Percentiles rank a stretch among this genome's conserved stretches.
Conservation (phyloP, 2,329 filamentous ascomycete species). For the Didymella arachidicola region DNA sequence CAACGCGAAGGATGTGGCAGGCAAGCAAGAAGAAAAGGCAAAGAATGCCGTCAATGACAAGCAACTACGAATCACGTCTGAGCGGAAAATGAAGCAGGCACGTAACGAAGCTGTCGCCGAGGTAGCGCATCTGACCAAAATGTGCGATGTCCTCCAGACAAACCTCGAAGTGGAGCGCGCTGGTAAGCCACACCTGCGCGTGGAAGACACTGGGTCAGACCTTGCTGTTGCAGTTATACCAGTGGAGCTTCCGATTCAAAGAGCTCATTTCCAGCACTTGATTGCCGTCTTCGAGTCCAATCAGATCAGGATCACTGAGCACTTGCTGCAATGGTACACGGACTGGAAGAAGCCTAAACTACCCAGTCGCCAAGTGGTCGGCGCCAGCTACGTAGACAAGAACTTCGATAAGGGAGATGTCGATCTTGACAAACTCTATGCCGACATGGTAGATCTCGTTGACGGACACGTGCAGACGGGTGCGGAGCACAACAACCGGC, state of each 20-base stretch:
- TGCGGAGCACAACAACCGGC: slow-evolving; percentile 26
- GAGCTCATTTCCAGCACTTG: background rate
- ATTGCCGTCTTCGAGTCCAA: background rate
- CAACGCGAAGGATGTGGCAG: background rate
- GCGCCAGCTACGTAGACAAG: background rate
- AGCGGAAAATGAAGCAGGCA: background rate
- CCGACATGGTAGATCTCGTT: slow-evolving; percentile 16
- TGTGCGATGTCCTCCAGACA: background rate
- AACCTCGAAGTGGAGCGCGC: background rate
- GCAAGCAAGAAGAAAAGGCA: background rate
- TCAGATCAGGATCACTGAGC: background rate
- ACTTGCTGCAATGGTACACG: background rate
- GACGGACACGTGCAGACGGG: slow-evolving; percentile 21
- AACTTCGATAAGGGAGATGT: background rate
- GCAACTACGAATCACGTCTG: background rate
- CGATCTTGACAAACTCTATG: slow-evolving; percentile 7
- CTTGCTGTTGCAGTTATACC: background rate
- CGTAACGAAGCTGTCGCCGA: background rate
- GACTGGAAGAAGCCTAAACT: background rate
- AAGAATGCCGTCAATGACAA: background rate
- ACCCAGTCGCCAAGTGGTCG: background rate
- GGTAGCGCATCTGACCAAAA: background rate
- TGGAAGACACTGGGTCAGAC: background rate
- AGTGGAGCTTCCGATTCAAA: background rate
- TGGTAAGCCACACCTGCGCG: background rate